Percentiles rank a stretch among this genome's conserved stretches.
These are phyloP conservation scores for Solanum paucissectum DNA, from an alignment of 257 asterid genomes.

Conservation along the genomic window DNA sequence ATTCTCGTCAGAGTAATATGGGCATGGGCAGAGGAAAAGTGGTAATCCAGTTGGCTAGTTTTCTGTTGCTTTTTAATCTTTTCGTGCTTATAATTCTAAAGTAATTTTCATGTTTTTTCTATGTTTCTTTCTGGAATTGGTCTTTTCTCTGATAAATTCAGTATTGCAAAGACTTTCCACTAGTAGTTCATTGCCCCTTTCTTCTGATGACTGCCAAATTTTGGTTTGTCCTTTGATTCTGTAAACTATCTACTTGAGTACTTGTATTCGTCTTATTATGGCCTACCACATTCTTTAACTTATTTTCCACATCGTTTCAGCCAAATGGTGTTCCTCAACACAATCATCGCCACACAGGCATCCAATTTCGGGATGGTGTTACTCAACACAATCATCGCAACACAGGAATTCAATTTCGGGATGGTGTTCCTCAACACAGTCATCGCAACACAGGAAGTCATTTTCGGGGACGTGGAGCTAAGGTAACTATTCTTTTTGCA, in stretches of 20 bases:
- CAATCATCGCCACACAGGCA: not conserved
- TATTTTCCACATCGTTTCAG: not conserved
- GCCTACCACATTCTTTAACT: not conserved
- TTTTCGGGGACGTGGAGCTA: not conserved
- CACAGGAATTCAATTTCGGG: not conserved
- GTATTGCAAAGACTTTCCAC: not conserved
- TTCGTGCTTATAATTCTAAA: not conserved
- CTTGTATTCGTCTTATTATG: not conserved
- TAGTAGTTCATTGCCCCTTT: not conserved
- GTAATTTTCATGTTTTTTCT: not conserved
- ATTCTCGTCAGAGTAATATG: not conserved
- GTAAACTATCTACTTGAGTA: not conserved
- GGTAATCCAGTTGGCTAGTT: not conserved
- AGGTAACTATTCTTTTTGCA: not conserved
- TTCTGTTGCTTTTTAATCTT: not conserved
- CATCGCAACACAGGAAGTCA: not conserved
- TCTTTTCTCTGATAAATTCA: not conserved
- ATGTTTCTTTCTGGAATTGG: not conserved
- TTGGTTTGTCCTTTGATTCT: not conserved
- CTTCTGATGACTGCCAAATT: not conserved
- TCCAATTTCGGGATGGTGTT: not conserved
- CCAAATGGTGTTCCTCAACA: not conserved
- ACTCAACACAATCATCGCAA: not conserved
- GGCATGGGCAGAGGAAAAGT: conserved; percentile 6
- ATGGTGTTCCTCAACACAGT: not conserved